These are phyloP conservation scores for Ganoderma lucidum DNA, from an alignment of 1,284 basidiomycete species.

Conservation along the genomic window DNA sequence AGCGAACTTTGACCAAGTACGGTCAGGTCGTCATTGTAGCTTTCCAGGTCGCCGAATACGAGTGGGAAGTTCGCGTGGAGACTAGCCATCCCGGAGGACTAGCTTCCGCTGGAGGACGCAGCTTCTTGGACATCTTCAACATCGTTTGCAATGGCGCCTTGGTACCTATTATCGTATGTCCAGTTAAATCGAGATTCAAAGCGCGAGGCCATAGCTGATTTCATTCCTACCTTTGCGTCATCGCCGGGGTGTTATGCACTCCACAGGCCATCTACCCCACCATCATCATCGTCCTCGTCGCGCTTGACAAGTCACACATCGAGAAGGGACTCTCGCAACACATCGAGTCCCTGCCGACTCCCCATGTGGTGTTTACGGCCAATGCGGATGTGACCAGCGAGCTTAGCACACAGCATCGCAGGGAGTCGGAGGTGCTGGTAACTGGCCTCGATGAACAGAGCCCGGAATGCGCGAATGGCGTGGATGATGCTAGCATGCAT, in stretches of 20 bases:
- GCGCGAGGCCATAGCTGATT: too few relatives aligned
- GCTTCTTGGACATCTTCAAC: too few relatives aligned
- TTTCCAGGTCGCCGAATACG: neutral
- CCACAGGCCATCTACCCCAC: neutral
- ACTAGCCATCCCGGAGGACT: too few relatives aligned
- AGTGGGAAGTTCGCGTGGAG: too few relatives aligned
- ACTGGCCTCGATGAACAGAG: too few relatives aligned
- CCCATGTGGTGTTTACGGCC: neutral
- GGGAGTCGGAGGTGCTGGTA: neutral
- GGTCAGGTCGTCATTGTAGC: neutral
- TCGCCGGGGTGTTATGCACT: too few relatives aligned
- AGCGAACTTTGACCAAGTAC: neutral
- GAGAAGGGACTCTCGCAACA: neutral
- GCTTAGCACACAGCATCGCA: neutral
- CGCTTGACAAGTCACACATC: neutral
- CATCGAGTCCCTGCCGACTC: neutral
- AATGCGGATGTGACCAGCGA: neutral
- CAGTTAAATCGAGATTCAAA: too few relatives aligned
- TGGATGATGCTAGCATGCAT: too few relatives aligned
- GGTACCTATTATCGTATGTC: neutral
- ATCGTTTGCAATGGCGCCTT: neutral
- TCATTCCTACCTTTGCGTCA: too few relatives aligned
- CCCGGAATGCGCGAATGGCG: too few relatives aligned
- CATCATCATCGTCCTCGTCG: constrained; percentile 7
- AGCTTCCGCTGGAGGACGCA: neutral